Evolutionary conservation across 2,329 filamentous ascomycete genomes (phyloP), one percentile per base, ranked within the genome.

Genomic region (Clarireedia monteithiana): DNA sequence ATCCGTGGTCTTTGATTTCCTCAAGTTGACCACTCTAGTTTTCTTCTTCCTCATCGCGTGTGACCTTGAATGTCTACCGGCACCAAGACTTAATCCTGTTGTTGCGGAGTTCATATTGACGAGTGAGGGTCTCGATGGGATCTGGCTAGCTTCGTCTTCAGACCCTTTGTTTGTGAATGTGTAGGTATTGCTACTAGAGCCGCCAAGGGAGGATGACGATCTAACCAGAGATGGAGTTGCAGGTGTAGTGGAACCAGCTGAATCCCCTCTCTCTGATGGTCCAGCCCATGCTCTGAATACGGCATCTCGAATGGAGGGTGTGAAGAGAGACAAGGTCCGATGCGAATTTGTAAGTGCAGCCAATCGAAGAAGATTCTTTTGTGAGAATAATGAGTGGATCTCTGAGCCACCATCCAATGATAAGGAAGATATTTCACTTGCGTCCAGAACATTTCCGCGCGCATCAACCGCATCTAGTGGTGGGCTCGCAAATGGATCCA

Each of bases 271-370:
- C 59, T 96, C 91, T 50, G 82, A 79, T 38, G 86, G 83, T 42
- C 88, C 88, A 15, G 92, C 89, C 89, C 91, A 96, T 34, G 92
- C 94, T 58, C 94, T 83, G 71, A 95, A 96, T 26, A 97, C 86
- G 4, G 89, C 89, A 70, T 97, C 90, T 52, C 83, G 78, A 57
- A 97, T 92, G n/a, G 86, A 84, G 0, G 92, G 91, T 1, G 92
- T 96, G 68, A 95, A 95, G 0, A 97, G 76, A 4, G 91, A 95
- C 36, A 97, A 74, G 0, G 94, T 97, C 48, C 89, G 84, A 65
- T 97, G 91, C 2, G 91, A 95, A 66, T 95, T 88, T 4, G 84
- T 91, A 56, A 99, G 75, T 0, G 89, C 83, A 24, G 88, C 89
- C 12, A 99, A 77, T 50, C 89, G 86, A 24, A 95, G 73, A 39